Percentiles rank a stretch among this genome's conserved stretches.
These are phyloP conservation scores for Jimgerdemannia lactiflua DNA, from an alignment of 192 early-diverging fungal genomes.

Conservation along the genomic window DNA sequence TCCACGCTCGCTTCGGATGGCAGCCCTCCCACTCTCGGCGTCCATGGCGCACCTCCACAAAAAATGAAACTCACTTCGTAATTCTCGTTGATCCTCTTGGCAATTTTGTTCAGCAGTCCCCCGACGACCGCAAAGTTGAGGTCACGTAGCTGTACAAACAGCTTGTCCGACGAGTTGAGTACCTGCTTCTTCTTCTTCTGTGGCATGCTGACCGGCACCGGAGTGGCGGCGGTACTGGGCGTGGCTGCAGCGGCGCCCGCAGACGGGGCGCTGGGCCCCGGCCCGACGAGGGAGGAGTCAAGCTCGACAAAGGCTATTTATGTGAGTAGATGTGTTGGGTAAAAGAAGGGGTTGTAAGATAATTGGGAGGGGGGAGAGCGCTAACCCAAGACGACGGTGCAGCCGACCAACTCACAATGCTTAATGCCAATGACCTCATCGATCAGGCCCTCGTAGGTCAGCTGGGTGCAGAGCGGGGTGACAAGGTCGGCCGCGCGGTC, in stretches of 20 bases:
- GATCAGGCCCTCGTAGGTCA: constrained; percentile 96
- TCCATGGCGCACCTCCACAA: not conserved
- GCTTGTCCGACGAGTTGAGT: constrained; percentile 76
- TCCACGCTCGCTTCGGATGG: not conserved
- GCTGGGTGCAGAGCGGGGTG: constrained; percentile 91
- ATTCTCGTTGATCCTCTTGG: constrained; percentile 80
- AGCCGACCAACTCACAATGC: constrained; percentile 46
- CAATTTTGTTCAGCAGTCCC: constrained; percentile 75
- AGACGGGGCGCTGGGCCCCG: not conserved
- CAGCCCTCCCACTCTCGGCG: not conserved
- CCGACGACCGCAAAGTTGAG: constrained; percentile 93
- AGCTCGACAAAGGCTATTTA: constrained; percentile 69
- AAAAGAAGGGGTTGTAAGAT: too few relatives aligned
- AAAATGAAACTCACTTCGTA: constrained; percentile 59
- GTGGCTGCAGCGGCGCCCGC: constrained; percentile 18
- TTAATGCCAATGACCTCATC: constrained; percentile 90
- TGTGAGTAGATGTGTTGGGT: not conserved
- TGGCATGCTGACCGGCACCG: constrained; percentile 20
- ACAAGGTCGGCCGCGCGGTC: constrained; percentile 89
- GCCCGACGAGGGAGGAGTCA: constrained; percentile 58
- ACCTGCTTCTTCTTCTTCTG: constrained; percentile 70
- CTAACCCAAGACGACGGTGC: not conserved
- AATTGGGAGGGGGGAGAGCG: not conserved
- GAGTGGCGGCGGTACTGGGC: constrained; percentile 10
- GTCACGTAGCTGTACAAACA: constrained; percentile 81